Evolutionary conservation across 148 eudicot genomes (phyloP).

Genomic region (Cornus kousa): DNA sequence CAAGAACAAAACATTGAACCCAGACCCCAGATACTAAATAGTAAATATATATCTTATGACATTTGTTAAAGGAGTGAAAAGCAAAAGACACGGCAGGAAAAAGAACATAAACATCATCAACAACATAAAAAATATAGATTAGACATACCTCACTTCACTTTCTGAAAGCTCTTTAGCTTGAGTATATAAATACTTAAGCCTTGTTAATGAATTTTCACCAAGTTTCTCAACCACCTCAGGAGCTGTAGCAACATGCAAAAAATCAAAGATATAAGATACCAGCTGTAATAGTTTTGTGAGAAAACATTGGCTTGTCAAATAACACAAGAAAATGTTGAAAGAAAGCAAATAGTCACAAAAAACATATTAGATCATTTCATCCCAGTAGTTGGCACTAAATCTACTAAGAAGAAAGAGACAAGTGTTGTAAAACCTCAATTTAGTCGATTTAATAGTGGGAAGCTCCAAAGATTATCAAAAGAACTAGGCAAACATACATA

Average conservation of each 20-base stretch:
- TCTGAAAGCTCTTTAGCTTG: slow-evolving; percentile 86
- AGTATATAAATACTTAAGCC: slow-evolving; percentile 59
- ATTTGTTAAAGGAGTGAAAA: background rate
- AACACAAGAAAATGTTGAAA: no score
- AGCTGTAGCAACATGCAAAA: slow-evolving; percentile 46
- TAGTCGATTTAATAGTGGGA: background rate
- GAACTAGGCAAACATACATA: no score
- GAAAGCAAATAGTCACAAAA: background rate
- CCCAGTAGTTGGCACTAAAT: background rate
- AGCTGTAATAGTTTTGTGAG: background rate
- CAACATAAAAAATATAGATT: background rate
- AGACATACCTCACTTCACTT: slow-evolving; percentile 68
- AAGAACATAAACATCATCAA: background rate
- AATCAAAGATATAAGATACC: background rate
- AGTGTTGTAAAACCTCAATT: background rate
- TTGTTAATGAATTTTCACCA: slow-evolving; percentile 66
- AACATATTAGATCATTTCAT: no score
- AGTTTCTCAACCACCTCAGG: slow-evolving; percentile 96
- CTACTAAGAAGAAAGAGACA: background rate
- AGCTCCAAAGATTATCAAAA: no score
- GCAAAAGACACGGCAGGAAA: background rate
- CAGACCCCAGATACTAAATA: background rate
- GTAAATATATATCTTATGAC: background rate
- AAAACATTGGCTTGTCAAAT: background rate
- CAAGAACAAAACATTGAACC: no score